phyloP scores from a whole-genome alignment of 768 basidiomycete species.

The Pleurotus eryngii region DNA sequence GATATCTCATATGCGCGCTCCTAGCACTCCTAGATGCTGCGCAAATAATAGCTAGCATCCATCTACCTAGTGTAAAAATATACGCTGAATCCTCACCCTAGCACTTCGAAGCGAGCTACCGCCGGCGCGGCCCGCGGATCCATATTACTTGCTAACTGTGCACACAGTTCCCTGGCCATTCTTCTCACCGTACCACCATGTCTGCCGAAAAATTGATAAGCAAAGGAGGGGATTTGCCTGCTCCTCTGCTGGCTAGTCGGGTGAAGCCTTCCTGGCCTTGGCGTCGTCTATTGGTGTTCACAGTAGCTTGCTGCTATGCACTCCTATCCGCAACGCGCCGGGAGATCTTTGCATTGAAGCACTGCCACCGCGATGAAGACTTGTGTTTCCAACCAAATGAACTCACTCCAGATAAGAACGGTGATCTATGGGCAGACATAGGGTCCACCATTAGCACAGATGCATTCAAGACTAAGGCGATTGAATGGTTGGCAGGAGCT shows the following conservation, averaged over 20 bases:
- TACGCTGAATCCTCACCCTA: too few relatives aligned
- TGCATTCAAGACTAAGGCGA: slow-evolving; percentile 36
- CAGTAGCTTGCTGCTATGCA: background rate
- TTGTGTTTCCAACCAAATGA: slow-evolving; percentile 34
- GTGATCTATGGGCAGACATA: slow-evolving; percentile 32
- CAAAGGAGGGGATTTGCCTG: background rate
- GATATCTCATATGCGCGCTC: too few relatives aligned
- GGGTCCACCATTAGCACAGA: slow-evolving; percentile 28
- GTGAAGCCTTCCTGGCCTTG: background rate
- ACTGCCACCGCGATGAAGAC: background rate
- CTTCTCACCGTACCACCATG: background rate
- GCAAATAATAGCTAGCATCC: too few relatives aligned
- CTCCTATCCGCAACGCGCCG: background rate
- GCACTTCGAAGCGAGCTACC: too few relatives aligned
- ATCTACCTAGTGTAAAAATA: too few relatives aligned
- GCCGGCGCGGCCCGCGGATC: too few relatives aligned
- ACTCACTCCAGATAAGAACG: slow-evolving; percentile 37
- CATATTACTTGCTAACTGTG: too few relatives aligned
- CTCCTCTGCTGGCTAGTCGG: background rate
- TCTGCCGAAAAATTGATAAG: background rate
- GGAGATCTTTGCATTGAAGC: background rate
- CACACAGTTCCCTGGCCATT: background rate
- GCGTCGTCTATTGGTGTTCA: background rate
- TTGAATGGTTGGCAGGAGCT: slow-evolving; percentile 48
- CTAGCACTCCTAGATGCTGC: too few relatives aligned